Conservation (phyloP, 2,329 filamentous ascomycete genomes). For the Lecanoromycetidae sp. region DNA sequence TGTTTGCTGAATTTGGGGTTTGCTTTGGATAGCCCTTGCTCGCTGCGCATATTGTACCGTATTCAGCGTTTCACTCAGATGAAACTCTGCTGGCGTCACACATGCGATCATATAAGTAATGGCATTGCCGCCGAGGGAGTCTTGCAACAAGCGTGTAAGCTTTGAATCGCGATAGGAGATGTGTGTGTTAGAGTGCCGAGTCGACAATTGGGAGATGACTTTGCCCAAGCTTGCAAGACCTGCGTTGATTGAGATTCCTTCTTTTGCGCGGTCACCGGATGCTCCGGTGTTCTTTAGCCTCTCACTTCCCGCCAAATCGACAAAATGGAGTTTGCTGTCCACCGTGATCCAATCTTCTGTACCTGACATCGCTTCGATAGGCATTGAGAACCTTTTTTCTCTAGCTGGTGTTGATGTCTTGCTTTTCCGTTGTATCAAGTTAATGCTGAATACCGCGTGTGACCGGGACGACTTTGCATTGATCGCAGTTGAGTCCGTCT, state of each 20-base stretch:
- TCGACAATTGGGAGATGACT: conserved; percentile 95
- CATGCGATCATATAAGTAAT: conserved; percentile 99
- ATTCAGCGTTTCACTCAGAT: conserved; percentile 93
- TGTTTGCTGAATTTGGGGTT: conserved; percentile 86
- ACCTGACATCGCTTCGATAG: conserved; percentile 62
- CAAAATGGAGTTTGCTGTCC: conserved; percentile 97
- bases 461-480: conserved; percentile 97
- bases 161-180: conserved; percentile 98
- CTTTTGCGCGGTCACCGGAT: conserved; percentile 83
- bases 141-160: conserved; percentile 84
- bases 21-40: conserved; percentile 91
- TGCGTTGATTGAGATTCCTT: conserved; percentile 97
- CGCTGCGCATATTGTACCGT: conserved; percentile 96
- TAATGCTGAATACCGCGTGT: conserved; percentile 92
- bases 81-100: conserved; percentile 92
- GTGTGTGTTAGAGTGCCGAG: conserved; percentile 72
- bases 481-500: conserved; percentile 93
- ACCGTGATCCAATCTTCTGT: conserved; percentile 65
- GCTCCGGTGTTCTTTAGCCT: conserved; percentile 93
- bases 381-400: conserved; percentile 80
- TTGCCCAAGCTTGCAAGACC: conserved; percentile 91
- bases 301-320: conserved; percentile 93
- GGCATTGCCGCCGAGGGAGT: conserved; percentile 90
- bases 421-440: conserved; percentile 73
- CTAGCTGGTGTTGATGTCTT: conserved; percentile 43